Evolutionary conservation across 2,329 filamentous ascomycete genomes (phyloP).

Genomic region (Verticillium longisporum): DNA sequence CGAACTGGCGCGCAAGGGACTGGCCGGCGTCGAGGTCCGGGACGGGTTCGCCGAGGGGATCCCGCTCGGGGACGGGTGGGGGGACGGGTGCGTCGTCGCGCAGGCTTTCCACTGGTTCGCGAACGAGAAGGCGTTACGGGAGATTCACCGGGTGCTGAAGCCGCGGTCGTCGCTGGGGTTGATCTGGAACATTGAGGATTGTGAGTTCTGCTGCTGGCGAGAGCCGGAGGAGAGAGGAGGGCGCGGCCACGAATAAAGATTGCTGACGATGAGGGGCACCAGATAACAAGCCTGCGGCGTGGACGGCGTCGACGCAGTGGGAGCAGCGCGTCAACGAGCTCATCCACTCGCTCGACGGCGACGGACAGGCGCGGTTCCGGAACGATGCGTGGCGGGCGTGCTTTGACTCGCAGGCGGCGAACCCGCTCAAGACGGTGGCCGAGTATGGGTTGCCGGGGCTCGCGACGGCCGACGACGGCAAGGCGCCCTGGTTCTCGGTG

Average conservation of each 20-base stretch:
- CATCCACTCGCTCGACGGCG: conserved; percentile 41
- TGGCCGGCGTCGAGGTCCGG: conserved; percentile 46
- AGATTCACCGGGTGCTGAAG: conserved; percentile 61
- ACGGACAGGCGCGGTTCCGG: conserved; percentile 58
- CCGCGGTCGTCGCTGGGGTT: conserved; percentile 55
- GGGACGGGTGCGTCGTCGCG: conserved; percentile 59
- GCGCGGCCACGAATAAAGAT: no score
- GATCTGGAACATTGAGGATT: conserved; percentile 71
- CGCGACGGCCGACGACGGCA: conserved; percentile 11
- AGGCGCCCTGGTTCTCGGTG: conserved; percentile 46
- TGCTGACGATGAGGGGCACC: not conserved
- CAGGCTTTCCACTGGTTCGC: conserved; percentile 64
- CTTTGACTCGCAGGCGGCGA: conserved; percentile 53
- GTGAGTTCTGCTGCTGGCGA: conserved; percentile 31
- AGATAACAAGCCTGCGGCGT: conserved; percentile 58
- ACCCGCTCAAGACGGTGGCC: conserved; percentile 42
- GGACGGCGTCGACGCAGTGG: conserved; percentile 52
- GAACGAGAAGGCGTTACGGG: conserved; percentile 50
- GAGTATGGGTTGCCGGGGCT: conserved; percentile 24
- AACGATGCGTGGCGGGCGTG: conserved; percentile 56
- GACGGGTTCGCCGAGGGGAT: conserved; percentile 54
- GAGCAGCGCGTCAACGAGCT: conserved; percentile 55
- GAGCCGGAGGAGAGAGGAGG: conserved; percentile 2
- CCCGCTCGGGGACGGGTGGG: conserved; percentile 47
- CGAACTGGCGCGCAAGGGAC: conserved; percentile 49